Evolutionary conservation across 495 filamentous ascomycete genomes (phyloP).

Genomic region (Penicillium cinerascens): DNA sequence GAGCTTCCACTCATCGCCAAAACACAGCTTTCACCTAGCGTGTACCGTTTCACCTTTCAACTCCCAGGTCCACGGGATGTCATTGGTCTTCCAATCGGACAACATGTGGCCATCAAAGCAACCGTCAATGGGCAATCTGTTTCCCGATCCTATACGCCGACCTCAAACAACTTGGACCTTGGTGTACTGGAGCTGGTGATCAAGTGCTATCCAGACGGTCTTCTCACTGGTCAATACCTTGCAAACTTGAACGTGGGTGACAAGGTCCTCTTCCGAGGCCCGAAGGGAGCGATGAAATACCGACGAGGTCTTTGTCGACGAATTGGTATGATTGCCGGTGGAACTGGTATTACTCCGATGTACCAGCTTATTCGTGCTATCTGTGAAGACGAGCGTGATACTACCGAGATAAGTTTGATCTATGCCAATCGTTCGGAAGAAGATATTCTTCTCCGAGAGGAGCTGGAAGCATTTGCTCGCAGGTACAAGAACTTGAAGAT

Average conservation of each 20-base stretch:
- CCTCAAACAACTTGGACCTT: slow-evolving; percentile 43
- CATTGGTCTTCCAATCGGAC: slow-evolving; percentile 50
- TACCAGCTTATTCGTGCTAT: slow-evolving; percentile 49
- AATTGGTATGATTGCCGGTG: slow-evolving; percentile 43
- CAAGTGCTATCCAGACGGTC: slow-evolving; percentile 40
- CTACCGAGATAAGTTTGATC: slow-evolving; percentile 41
- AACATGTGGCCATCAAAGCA: slow-evolving; percentile 49
- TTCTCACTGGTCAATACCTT: slow-evolving; percentile 39
- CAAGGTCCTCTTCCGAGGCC: slow-evolving; percentile 41
- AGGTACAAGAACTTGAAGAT: slow-evolving; percentile 41
- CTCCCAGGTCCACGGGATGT: slow-evolving; percentile 37
- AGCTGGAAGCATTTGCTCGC: slow-evolving; percentile 46
- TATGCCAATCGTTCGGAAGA: slow-evolving; percentile 36
- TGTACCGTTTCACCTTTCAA: slow-evolving; percentile 45
- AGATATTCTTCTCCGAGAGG: slow-evolving; percentile 38
- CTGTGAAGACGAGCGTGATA: slow-evolving; percentile 41
- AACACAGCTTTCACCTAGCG: slow-evolving; percentile 37
- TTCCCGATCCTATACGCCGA: slow-evolving; percentile 44
- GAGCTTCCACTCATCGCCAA: slow-evolving; percentile 44
- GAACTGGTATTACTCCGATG: slow-evolving; percentile 51
- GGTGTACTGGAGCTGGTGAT: slow-evolving; percentile 42
- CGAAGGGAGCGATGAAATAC: slow-evolving; percentile 44
- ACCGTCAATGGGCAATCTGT: slow-evolving; percentile 38
- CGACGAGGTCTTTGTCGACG: slow-evolving; percentile 23
- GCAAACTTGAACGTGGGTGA: slow-evolving; percentile 35